Base-by-base conservation (phyloP, 2,329 filamentous ascomycete species). In the Penicillium crustosum region DNA sequence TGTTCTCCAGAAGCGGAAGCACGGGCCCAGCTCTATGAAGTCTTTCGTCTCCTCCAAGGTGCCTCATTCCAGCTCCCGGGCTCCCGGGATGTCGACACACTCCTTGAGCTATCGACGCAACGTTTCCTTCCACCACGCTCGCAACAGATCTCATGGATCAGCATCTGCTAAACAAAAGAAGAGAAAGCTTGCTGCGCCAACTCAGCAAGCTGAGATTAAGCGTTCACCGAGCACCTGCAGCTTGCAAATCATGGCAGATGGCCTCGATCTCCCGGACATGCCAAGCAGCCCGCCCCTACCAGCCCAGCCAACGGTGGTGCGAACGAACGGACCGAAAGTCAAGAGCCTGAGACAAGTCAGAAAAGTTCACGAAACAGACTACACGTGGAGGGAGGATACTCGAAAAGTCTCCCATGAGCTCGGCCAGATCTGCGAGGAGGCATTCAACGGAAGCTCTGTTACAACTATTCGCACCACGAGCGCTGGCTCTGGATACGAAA, bases 351-450 rank as follows among this genome's bases (percentile, higher is more conserved):
- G 63, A 70, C 73, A 82, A 71, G 61, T 75, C 60, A 62, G 76
- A 70, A 70, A 80, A 71, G 44, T 79, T 17, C 68, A 71, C 2
- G 69, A 72, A 6, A 66, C 78, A 1, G 80, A 77, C 54, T 78
- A 82, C 39, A 78, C 80, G 48, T 88, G 86, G 75, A 87, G 85
- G 65, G 91, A 92, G 58, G 93, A 96, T 70, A 84, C 94, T 53
- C 83, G 91, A 7, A 88, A 93, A 66, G 89, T 95, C 57, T 96
- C 91, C 66, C 86, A 85, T 66, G 91, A 91, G 67, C 87, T 97
- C 60, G 91, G 91, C 49, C 91, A 91, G 73, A 90, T 94, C 58
- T 95, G 93, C 69, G 93, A 97, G 69, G 90, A 94, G 68, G 93
- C 93, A 1, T 97, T 97, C 78, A 93, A 91, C 69, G 86, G 89